Base-by-base conservation (phyloP, 176 grass and related monocot genomes). In the Alopecurus myosuroides region DNA sequence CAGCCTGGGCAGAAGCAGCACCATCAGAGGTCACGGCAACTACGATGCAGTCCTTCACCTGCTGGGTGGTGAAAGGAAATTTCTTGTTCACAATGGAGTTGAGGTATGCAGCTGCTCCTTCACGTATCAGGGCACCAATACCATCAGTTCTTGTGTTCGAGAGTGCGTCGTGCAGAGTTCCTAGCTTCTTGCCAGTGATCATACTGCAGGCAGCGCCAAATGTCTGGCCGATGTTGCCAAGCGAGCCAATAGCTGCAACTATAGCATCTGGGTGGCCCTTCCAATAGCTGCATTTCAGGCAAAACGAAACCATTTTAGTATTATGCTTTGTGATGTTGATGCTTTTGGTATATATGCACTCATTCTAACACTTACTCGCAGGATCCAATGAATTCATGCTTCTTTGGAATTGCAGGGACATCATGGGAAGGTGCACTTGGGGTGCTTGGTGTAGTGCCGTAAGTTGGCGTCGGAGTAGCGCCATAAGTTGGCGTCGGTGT, bases 61-160 rank as follows among this genome's bases (percentile, higher is more conserved):
- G 89, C 61, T 90, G 87, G 28, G 79, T 88, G 42, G 58, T 90
- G 52, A 92, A 90, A 33, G 89, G 91, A 15, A 94, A 98, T 25
- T 90, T 85, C 15, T 82, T 82, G 81, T 90, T 88, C 76, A 84
- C 91, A 39, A 93, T 79, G 40, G 96, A 95, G 77, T 98, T 94
- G 80, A 98, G 96, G 50, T 83, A 94, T 17, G 96, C 80, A 23
- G 96, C 93, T 14, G 89, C 91, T 25, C 93, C 96, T 77, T 98
- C 93, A 1, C 93, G 89, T 44, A 95, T 85, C 33, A 95, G 86
- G n/a, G 87, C 87, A 18, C 91, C 85, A 5, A 88, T 69, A 31
- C 93, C 91, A 76, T 95, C 93, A 20, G 73, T 82, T 33, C 83
- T 82, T 19, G 87, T 70, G 79, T 92, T 95, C 63, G 91, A 67